A percentile compares a stretch with the other conserved stretches of the same genome.
Evolutionary conservation across 768 basidiomycete genomes (phyloP).

Genomic region (Suillus ampliporus): DNA sequence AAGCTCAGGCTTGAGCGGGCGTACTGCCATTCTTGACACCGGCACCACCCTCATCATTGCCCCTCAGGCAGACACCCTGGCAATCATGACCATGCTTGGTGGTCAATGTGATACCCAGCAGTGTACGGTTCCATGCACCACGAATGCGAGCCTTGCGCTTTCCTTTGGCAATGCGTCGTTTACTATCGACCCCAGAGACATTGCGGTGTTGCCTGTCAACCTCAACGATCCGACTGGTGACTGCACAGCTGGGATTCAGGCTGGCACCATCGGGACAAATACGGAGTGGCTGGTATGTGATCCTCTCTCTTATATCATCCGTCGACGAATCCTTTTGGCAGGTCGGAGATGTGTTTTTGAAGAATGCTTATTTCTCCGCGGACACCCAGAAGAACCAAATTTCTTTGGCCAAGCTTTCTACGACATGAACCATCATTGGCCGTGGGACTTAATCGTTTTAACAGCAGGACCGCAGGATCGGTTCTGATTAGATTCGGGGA

Average conservation of each 20-base stretch:
- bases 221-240: constrained; percentile 58
- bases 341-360: constrained; percentile 77
- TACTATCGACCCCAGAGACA: constrained; percentile 67
- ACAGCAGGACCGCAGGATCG: constrained; percentile 17
- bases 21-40: constrained; percentile 71
- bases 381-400: constrained; percentile 62
- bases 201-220: constrained; percentile 61
- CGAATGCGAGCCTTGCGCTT: constrained; percentile 55
- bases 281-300: constrained; percentile 71
- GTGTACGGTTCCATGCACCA: constrained; percentile 73
- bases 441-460: background rate
- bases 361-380: constrained; percentile 77
- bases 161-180: constrained; percentile 64
- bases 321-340: constrained; percentile 13
- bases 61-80: constrained; percentile 54
- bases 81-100: constrained; percentile 65
- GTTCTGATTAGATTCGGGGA: background rate
- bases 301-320: background rate
- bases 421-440: constrained; percentile 17
- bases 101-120: constrained; percentile 52
- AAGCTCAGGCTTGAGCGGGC: constrained; percentile 55
- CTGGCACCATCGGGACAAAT: constrained; percentile 61
- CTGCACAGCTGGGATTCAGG: constrained; percentile 74
- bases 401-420: constrained; percentile 60
- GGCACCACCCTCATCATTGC: constrained; percentile 52